A percentile compares a stretch with the other conserved stretches of the same genome.
phyloP scores from a whole-genome alignment of 768 basidiomycete genomes.

The Ramaria sp. region DNA sequence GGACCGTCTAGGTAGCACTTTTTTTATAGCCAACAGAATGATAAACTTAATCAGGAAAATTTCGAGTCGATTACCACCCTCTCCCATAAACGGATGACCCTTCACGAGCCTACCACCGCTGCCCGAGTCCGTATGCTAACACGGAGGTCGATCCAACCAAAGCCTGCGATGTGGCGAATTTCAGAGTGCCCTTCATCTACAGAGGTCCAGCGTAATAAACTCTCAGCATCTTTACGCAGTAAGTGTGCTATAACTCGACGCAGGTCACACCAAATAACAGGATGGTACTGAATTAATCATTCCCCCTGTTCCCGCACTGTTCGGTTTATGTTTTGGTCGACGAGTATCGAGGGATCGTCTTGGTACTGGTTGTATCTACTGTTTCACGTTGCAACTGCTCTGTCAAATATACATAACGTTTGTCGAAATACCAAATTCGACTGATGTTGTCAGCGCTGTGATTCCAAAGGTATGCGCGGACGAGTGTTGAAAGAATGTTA shows the following conservation, averaged over 20 bases:
- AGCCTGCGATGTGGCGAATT: constrained; percentile 70
- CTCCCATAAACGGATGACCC: no score
- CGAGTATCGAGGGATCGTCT: constrained; percentile 73
- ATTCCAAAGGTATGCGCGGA: constrained; percentile 62
- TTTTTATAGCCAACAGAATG: no score
- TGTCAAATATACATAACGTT: constrained; percentile 71
- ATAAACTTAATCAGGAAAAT: no score
- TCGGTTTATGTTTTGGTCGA: constrained; percentile 62
- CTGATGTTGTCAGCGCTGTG: constrained; percentile 65
- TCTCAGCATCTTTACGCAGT: constrained; percentile 28
- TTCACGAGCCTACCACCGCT: no score
- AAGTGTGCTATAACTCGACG: constrained; percentile 45
- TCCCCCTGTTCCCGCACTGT: constrained; percentile 77
- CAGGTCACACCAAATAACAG: constrained; percentile 61
- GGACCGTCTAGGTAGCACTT: no score
- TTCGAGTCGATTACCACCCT: no score
- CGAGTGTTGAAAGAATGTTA: constrained; percentile 55
- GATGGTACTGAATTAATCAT: constrained; percentile 75
- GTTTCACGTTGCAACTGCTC: constrained; percentile 58
- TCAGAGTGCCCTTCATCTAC: constrained; percentile 57
- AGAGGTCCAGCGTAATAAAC: constrained; percentile 12
- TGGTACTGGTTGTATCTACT: constrained; percentile 67
- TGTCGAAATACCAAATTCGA: constrained; percentile 78
- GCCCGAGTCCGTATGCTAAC: constrained; percentile 76
- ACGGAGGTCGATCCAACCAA: constrained; percentile 89